A percentile compares a stretch with the other conserved stretches of the same genome.
phyloP scores from a whole-genome alignment of 176 grass and related monocot species.

The Urochloa ruziziensis region DNA sequence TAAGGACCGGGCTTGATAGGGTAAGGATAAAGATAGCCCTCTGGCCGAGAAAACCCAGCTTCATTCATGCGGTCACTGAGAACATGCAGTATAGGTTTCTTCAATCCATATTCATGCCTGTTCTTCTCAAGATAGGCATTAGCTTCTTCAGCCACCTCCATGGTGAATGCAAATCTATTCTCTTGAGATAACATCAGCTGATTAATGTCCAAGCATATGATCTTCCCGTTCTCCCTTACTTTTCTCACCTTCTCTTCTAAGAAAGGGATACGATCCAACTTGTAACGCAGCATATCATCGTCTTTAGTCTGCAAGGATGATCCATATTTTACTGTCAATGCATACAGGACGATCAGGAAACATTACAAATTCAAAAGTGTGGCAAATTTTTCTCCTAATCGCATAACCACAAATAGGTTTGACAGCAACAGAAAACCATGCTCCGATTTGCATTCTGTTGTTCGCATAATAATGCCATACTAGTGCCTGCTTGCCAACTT shows the following conservation, averaged over 20 bases:
- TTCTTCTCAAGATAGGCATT: slow-evolving; percentile 71
- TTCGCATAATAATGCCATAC: neutral
- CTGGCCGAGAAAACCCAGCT: slow-evolving; percentile 71
- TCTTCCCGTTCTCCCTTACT: slow-evolving; percentile 69
- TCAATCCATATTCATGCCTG: slow-evolving; percentile 73
- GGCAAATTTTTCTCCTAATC: neutral
- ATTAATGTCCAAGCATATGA: slow-evolving; percentile 78
- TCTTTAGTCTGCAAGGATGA: slow-evolving; percentile 52
- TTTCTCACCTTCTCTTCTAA: slow-evolving; percentile 78
- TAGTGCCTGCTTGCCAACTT: neutral
- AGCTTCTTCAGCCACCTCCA: slow-evolving; percentile 77
- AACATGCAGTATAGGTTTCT: slow-evolving; percentile 78
- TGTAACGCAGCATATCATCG: slow-evolving; percentile 69
- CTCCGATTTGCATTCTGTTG: neutral
- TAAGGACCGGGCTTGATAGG: slow-evolving; percentile 70
- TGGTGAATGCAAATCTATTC: slow-evolving; percentile 79
- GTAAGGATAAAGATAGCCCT: slow-evolving; percentile 72
- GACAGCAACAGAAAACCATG: neutral
- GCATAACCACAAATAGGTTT: neutral
- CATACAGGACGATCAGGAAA: neutral
- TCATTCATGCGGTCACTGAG: slow-evolving; percentile 83
- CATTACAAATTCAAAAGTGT: neutral
- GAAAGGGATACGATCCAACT: slow-evolving; percentile 77
- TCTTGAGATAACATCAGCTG: slow-evolving; percentile 74
- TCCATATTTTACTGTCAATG: neutral